phyloP scores from a whole-genome alignment of 1,284 basidiomycete species.

The Naganishia liquefaciens region DNA sequence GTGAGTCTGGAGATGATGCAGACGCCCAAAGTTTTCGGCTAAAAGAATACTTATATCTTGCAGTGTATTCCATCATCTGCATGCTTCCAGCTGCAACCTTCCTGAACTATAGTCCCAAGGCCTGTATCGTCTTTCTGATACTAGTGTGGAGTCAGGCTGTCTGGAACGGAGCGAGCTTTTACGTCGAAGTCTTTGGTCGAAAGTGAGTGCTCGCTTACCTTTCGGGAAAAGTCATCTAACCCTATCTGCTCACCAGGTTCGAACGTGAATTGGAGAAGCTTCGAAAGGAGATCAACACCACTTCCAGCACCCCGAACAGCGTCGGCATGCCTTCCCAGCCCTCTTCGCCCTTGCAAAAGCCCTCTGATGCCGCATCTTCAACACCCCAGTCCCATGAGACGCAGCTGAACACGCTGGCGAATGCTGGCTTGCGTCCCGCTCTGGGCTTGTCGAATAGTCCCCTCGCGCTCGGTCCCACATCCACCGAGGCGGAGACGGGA shows the following conservation, averaged over 20 bases:
- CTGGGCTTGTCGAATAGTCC: constrained; percentile 32
- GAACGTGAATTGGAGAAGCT: constrained; percentile 84
- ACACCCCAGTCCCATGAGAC: constrained; percentile 7
- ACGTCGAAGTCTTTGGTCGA: constrained; percentile 92
- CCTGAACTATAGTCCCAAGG: constrained; percentile 69
- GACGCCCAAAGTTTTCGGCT: not conserved
- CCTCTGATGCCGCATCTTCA: constrained; percentile 4
- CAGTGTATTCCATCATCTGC: constrained; percentile 81
- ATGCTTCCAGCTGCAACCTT: constrained; percentile 77
- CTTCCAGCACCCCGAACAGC: constrained; percentile 36
- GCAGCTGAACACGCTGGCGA: constrained; percentile 7
- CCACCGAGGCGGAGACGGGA: not conserved
- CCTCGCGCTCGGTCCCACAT: constrained; percentile 30
- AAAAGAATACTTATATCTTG: constrained; percentile 22
- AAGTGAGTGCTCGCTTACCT: constrained; percentile 64
- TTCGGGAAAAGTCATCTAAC: not conserved
- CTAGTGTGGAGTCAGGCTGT: constrained; percentile 75
- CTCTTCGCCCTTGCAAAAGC: constrained; percentile 3
- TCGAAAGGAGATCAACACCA: constrained; percentile 67
- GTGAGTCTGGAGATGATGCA: constrained; percentile 50
- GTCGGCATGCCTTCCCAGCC: constrained; percentile 9
- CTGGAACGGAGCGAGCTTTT: constrained; percentile 59
- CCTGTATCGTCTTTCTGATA: constrained; percentile 74
- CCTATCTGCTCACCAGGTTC: constrained; percentile 61
- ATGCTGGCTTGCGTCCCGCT: constrained; percentile 18